These are phyloP conservation scores for Sphenostylis stenocarpa DNA, from an alignment of 306 rosid species.

Conservation along the genomic window DNA sequence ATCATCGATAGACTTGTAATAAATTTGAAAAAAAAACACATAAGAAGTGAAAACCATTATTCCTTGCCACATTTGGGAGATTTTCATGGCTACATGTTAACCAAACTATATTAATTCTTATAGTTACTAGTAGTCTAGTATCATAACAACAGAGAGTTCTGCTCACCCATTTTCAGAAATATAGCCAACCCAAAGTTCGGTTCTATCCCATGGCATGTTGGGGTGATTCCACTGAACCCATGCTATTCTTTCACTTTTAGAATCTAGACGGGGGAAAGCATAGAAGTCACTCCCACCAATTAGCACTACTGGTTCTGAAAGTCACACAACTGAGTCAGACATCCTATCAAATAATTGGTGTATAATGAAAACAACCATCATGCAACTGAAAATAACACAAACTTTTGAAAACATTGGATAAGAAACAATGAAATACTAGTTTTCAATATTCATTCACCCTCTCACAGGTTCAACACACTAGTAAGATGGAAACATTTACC, in stretches of 20 bases:
- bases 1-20: background rate
- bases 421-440: background rate
- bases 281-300: slow-evolving; percentile 85
- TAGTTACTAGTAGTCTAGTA: background rate
- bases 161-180: slow-evolving; percentile 85
- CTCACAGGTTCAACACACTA: background rate
- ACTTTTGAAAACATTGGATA: background rate
- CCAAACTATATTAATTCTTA: background rate
- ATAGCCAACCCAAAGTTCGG: slow-evolving; percentile 97
- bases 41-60: background rate
- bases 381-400: slow-evolving; percentile 11
- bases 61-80: background rate
- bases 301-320: slow-evolving; percentile 74
- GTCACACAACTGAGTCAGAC: slow-evolving; percentile 25
- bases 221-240: slow-evolving; percentile 99
- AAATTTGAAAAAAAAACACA: background rate
- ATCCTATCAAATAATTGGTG: background rate
- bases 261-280: slow-evolving; percentile 90
- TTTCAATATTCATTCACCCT: slow-evolving; percentile 14
- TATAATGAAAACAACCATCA: slow-evolving; percentile 13
- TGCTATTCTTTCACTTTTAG: slow-evolving; percentile 69
- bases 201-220: slow-evolving; percentile 94
- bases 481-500: slow-evolving; percentile 51
- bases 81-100: background rate
- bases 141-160: slow-evolving; percentile 22